A percentile compares a stretch with the other conserved stretches of the same genome.
These are phyloP conservation scores for Gossypium davidsonii DNA, from an alignment of 441 rosid species.

Conservation along the genomic window DNA sequence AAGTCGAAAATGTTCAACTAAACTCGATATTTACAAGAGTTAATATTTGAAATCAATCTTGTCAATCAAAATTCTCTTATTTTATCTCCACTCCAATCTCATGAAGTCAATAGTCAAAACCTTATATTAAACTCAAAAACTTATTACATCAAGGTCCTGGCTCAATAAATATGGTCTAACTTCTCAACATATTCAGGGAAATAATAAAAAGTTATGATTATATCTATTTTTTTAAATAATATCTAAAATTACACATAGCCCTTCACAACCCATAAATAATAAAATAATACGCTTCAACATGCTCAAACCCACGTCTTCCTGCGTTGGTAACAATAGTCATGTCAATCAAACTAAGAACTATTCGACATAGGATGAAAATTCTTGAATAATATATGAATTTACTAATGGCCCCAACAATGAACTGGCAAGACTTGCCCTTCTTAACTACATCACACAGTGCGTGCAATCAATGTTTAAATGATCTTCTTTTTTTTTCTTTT, in stretches of 20 bases:
- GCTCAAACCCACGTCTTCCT: fast-evolving
- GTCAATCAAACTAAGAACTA: fast-evolving
- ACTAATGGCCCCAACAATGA: constrained; percentile 1
- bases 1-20: no score
- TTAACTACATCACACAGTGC: not conserved
- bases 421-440: not conserved
- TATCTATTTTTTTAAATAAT: no score
- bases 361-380: not conserved
- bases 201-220: no score
- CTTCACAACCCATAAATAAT: fast-evolving
- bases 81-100: no score
- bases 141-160: no score
- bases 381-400: not conserved
- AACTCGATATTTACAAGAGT: no score
- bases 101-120: no score
- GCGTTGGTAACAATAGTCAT: fast-evolving
- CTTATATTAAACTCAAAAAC: no score
- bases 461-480: not conserved
- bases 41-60: no score
- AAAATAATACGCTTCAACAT: fast-evolving
- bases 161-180: no score
- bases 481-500: not conserved
- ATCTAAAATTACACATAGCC: fast-evolving
- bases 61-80: no score
- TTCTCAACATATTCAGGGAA: no score